Conservation (phyloP, 208 protist species). For the Acanthamoeba comandoni region DNA sequence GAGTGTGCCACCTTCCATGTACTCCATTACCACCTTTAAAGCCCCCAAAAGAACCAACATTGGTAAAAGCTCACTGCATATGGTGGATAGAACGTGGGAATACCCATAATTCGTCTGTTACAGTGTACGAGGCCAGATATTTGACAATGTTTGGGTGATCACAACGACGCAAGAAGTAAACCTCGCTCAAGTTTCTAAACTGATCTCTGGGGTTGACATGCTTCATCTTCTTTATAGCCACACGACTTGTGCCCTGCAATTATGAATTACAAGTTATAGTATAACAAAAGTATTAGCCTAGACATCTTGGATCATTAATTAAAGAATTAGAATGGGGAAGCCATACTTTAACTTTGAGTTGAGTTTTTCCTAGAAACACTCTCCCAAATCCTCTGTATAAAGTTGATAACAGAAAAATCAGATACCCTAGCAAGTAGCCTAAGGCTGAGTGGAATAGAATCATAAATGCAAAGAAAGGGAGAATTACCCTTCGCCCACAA, state of each 20-base stretch:
- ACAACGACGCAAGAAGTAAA: conserved; percentile 49
- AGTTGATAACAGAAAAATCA: neutral
- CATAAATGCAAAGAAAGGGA: conserved; percentile 24
- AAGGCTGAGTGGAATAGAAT: neutral
- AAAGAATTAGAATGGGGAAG: neutral
- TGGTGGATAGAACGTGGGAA: too few species aligned
- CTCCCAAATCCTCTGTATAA: conserved; percentile 54
- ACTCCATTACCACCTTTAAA: conserved; percentile 40
- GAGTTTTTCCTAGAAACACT: conserved; percentile 57
- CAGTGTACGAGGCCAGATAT: conserved; percentile 40
- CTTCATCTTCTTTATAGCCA: conserved; percentile 74
- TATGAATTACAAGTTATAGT: too few species aligned
- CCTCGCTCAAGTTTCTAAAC: conserved; percentile 70
- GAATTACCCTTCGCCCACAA: conserved; percentile 71
- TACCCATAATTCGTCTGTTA: conserved; percentile 58
- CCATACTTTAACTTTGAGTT: conserved; percentile 63
- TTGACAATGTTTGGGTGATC: conserved; percentile 70
- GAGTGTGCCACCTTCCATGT: conserved; percentile 73
- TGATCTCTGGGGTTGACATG: conserved; percentile 48
- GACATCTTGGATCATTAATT: neutral
- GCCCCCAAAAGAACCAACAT: too few species aligned
- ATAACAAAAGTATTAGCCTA: too few species aligned
- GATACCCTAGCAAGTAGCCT: neutral
- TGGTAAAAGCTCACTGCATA: too few species aligned
- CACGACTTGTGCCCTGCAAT: conserved; percentile 7